Percentiles rank a stretch among this genome's conserved stretches.
These are phyloP conservation scores for Russula sp. DNA, from an alignment of 768 basidiomycete genomes.

Conservation along the genomic window DNA sequence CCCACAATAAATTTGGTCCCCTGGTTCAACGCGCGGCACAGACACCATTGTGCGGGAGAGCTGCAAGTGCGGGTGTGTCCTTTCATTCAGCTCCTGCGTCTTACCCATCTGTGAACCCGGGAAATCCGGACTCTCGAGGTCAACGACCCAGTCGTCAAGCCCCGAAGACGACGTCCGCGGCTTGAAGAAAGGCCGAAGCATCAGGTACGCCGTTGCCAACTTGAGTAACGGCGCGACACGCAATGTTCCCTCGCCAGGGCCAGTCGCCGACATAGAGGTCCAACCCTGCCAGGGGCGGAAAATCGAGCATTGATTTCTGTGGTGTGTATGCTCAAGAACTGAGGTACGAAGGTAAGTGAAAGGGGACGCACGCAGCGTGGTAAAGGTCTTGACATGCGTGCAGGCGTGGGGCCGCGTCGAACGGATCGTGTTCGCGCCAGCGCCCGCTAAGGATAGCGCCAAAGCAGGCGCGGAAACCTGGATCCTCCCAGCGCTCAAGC, in stretches of 20 bases:
- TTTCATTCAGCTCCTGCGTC: constrained; percentile 46
- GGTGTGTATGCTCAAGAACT: no score
- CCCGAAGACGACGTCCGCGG: constrained; percentile 34
- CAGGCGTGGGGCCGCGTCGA: constrained; percentile 53
- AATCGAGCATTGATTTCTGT: constrained; percentile 26
- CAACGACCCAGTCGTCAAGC: constrained; percentile 33
- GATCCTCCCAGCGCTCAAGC: constrained; percentile 73
- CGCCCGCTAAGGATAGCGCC: constrained; percentile 52
- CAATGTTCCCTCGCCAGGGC: constrained; percentile 62
- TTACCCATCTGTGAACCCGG: constrained; percentile 25
- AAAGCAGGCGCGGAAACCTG: constrained; percentile 52
- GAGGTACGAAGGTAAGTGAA: neutral
- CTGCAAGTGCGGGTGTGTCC: constrained; percentile 60
- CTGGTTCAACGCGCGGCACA: constrained; percentile 64
- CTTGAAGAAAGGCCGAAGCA: constrained; percentile 73
- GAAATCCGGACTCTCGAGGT: constrained; percentile 27
- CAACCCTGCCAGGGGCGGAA: constrained; percentile 67
- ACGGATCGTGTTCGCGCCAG: constrained; percentile 64
- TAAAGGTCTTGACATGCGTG: constrained; percentile 38
- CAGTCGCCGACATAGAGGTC: constrained; percentile 40
- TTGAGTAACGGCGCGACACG: constrained; percentile 61
- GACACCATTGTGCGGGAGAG: constrained; percentile 63
- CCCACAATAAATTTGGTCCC: constrained; percentile 68
- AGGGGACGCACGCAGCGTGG: constrained; percentile 15
- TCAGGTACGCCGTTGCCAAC: constrained; percentile 64